These are phyloP conservation scores for Schizothecium vesticola DNA, from an alignment of 495 filamentous ascomycete species.

Conservation along the genomic window DNA sequence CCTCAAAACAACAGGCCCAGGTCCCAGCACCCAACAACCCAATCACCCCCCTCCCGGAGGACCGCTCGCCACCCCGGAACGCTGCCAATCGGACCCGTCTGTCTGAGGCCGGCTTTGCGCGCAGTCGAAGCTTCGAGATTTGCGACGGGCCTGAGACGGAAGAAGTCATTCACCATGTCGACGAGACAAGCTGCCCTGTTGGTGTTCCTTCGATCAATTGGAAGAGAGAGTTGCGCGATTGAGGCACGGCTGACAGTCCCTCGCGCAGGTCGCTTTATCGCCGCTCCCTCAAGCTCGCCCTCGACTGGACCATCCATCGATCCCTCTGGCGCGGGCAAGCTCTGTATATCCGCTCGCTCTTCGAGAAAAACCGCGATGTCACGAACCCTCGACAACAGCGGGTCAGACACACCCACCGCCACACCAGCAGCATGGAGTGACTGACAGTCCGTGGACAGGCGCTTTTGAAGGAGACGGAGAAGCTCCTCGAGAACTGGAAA, in stretches of 20 bases:
- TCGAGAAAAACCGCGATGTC: conserved; percentile 87
- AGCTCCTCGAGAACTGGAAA: conserved; percentile 86
- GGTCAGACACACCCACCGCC: conserved; percentile 46
- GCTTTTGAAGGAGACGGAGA: conserved; percentile 80
- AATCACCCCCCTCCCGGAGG: background rate
- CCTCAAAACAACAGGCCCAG: background rate
- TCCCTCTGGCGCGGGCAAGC: conserved; percentile 91
- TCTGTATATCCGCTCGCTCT: conserved; percentile 89
- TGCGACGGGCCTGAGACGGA: background rate
- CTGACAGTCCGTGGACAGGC: conserved; percentile 45
- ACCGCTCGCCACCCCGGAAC: background rate
- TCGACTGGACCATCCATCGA: conserved; percentile 91
- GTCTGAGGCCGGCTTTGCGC: background rate
- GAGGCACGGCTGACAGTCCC: conserved; percentile 10
- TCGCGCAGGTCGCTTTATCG: conserved; percentile 78
- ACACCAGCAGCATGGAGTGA: background rate
- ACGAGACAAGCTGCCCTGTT: conserved; percentile 43
- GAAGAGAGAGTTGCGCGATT: background rate
- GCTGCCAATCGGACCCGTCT: background rate
- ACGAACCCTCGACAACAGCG: conserved; percentile 81
- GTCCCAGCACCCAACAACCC: background rate
- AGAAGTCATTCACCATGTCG: conserved; percentile 36
- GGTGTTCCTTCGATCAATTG: conserved; percentile 17
- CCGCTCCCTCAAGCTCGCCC: conserved; percentile 82
- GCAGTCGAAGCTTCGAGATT: background rate